Base-by-base conservation (phyloP, 805 yeast genomes). In the Candida jianshihensis region DNA sequence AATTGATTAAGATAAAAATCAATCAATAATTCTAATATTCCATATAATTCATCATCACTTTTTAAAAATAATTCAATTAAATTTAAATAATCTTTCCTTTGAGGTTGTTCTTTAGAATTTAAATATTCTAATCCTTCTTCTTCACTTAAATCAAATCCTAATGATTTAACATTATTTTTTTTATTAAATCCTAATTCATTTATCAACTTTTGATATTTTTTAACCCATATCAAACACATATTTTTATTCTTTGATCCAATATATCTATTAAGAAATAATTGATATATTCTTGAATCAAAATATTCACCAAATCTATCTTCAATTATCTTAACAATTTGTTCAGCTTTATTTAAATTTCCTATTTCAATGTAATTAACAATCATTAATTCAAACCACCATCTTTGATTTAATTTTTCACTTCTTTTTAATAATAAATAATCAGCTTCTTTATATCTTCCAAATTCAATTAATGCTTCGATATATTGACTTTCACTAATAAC, bases 331-430 rank as follows among this genome's bases (percentile, higher is more conserved):
- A 66, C 56, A 2, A 64, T 31, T 2, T 43, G 44, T 29, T 66
- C 66, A 18, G 74, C 73, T n/a, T 48, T 46, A 5, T 42, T 53
- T 5, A 65, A 36, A 22, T 60, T 49, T 13, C 54, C 55, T n/a
- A 50, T 46, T 7, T 58, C 52, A 24, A 73, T 41, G 31, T 63
- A 57, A 6, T 69, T 56, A 39, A 58, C 59, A 37, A 66, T 54
- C n/a, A 77, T 73, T 18, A 67, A 38, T 34, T 73, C 79, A 39
- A 57, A 55, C 80, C 80, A 74, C 63, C 75, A 74, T 36, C 75
- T 51, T 39, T 70, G 64, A 21, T 66, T 63, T 6, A 58, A 48
- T 22, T 64, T 64, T 3, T 42, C 51, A 32, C 54, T 48, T 36
- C 66, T 54, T 1, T 64, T 48, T 14, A 51, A 42, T 43, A 65